Evolutionary conservation across 2,329 filamentous ascomycete genomes (phyloP).

Genomic region (Pseudonectria buxi): DNA sequence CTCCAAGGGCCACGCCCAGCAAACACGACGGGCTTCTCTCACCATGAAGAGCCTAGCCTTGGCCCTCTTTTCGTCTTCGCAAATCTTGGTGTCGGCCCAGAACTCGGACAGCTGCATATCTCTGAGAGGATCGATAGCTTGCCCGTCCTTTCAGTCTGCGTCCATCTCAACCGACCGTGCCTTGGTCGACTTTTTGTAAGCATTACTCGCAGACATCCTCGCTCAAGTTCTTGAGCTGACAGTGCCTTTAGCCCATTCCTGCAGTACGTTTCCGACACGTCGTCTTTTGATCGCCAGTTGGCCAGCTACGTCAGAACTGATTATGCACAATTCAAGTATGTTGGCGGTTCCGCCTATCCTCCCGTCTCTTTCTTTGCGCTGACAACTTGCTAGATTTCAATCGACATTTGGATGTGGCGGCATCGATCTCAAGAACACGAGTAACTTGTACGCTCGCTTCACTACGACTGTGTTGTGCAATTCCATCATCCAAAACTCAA

Average conservation of each 20-base stretch:
- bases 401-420: slow-evolving; percentile 71
- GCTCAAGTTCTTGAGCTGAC: not conserved
- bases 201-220: slow-evolving; percentile 11
- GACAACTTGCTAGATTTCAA: slow-evolving; percentile 58
- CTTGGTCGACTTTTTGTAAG: slow-evolving; percentile 59
- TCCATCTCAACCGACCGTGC: slow-evolving; percentile 60
- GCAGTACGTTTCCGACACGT: slow-evolving; percentile 65
- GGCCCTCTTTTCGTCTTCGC: slow-evolving; percentile 20
- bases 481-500: slow-evolving; percentile 85
- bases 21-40: slow-evolving; percentile 11
- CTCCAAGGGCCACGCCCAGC: slow-evolving; percentile 3
- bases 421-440: slow-evolving; percentile 71
- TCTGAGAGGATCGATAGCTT: slow-evolving; percentile 61
- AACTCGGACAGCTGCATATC: slow-evolving; percentile 49
- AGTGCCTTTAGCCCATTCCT: slow-evolving; percentile 65
- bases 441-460: slow-evolving; percentile 83
- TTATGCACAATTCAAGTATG: slow-evolving; percentile 75
- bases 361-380: slow-evolving; percentile 4
- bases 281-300: slow-evolving; percentile 72
- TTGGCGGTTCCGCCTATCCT: slow-evolving; percentile 4
- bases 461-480: slow-evolving; percentile 91
- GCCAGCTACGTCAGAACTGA: slow-evolving; percentile 63
- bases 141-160: slow-evolving; percentile 64
- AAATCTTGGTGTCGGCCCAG: slow-evolving; percentile 31
- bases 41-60: slow-evolving; percentile 16